Evolutionary conservation across 192 early-diverging fungal species (phyloP).

Genomic region (Coemansia sp.): DNA sequence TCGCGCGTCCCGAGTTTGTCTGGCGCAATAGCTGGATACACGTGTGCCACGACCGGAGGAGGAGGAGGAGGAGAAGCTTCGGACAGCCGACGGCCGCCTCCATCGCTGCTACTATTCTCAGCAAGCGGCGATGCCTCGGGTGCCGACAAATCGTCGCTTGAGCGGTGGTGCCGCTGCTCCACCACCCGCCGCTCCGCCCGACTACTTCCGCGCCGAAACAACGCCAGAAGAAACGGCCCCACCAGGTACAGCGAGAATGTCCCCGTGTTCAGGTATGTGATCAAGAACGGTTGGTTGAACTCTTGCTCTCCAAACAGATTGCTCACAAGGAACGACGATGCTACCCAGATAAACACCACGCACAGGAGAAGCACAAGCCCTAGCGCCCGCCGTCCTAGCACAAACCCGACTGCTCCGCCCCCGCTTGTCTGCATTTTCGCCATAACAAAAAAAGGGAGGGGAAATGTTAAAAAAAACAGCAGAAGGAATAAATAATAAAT

Average conservation of each 20-base stretch:
- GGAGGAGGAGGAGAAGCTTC: no score
- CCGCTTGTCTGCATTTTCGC: neutral
- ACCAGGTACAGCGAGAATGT: conserved; percentile 74
- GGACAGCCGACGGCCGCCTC: no score
- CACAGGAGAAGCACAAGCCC: conserved; percentile 66
- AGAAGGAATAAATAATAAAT: conserved; percentile 2
- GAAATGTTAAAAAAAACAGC: conserved; percentile 5
- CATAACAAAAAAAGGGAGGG: neutral
- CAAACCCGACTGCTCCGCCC: neutral
- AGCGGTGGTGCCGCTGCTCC: no score
- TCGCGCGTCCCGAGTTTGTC: conserved; percentile 42
- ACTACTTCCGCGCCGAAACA: conserved; percentile 20
- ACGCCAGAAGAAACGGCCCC: conserved; percentile 19
- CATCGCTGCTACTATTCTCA: neutral
- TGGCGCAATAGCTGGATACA: conserved; percentile 6
- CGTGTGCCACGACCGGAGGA: conserved; percentile 4
- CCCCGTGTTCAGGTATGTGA: conserved; percentile 77
- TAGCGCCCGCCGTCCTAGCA: conserved; percentile 51
- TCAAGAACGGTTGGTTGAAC: conserved; percentile 74
- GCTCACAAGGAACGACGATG: conserved; percentile 76
- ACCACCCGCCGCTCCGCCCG: no score
- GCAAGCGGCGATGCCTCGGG: conserved; percentile 6
- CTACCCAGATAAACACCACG: conserved; percentile 80
- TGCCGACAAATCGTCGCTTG: conserved; percentile 24
- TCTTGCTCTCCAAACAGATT: conserved; percentile 68